Percentiles rank a stretch among this genome's conserved stretches.
Conservation (phyloP, 352 stramenopile species). For the Pythium chondricola region DNA sequence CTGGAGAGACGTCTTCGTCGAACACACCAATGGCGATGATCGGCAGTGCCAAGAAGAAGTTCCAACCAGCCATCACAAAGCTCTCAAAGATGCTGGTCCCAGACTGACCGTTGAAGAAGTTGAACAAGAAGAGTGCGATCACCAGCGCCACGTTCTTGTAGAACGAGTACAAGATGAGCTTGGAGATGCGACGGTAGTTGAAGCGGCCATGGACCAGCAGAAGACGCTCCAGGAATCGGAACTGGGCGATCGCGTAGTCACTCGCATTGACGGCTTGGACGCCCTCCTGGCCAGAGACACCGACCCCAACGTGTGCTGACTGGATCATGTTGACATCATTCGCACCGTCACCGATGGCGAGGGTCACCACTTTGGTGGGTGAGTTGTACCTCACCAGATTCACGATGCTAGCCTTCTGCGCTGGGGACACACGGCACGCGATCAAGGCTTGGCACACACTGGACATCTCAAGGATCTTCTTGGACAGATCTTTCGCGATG, state of each 20-base stretch:
- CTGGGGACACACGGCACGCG: conserved; percentile 74
- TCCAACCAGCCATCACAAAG: conserved; percentile 76
- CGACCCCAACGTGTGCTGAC: conserved; percentile 90
- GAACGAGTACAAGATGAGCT: conserved; percentile 88
- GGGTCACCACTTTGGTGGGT: conserved; percentile 59
- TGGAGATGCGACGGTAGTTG: conserved; percentile 95
- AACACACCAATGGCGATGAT: conserved; percentile 86
- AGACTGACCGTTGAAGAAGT: conserved; percentile 79
- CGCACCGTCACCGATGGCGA: conserved; percentile 91
- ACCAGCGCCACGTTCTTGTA: conserved; percentile 79
- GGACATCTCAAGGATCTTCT: conserved; percentile 53
- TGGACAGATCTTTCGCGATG: conserved; percentile 34
- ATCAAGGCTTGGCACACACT: conserved; percentile 66
- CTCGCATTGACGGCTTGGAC: conserved; percentile 89
- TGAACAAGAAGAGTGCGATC: conserved; percentile 70
- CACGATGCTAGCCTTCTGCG: conserved; percentile 80
- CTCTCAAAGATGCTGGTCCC: conserved; percentile 82
- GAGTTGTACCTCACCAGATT: conserved; percentile 57
- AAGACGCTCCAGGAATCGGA: conserved; percentile 91
- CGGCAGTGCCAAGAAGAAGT: conserved; percentile 82
- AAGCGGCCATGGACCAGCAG: conserved; percentile 95
- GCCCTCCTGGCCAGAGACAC: conserved; percentile 89
- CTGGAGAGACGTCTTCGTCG: conserved; percentile 62
- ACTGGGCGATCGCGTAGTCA: conserved; percentile 92
- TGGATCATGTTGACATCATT: conserved; percentile 97